phyloP scores from a whole-genome alignment of 129 eudicot genomes.

The Ambrosia trifida region DNA sequence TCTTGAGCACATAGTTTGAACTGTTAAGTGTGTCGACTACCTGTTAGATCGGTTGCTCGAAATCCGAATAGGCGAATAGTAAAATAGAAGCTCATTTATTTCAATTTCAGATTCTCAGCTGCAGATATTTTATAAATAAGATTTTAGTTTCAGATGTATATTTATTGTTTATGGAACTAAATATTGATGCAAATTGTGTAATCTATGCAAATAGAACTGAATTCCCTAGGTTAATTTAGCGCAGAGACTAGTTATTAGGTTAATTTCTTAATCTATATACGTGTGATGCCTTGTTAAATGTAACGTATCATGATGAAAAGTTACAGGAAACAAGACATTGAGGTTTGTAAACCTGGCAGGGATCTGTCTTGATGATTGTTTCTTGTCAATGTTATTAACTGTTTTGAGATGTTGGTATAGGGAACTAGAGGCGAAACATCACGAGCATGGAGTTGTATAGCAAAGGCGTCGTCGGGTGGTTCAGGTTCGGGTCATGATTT shows the following conservation, averaged over 20 bases:
- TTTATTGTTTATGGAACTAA: not conserved
- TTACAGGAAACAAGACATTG: too few species aligned
- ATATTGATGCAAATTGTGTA: too few species aligned
- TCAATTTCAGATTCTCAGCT: not conserved
- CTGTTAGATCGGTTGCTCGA: not conserved
- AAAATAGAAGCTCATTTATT: conserved; percentile 6
- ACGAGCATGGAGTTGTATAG: conserved; percentile 52
- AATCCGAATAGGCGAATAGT: conserved; percentile 2
- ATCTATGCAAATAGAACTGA: not conserved
- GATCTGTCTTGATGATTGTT: not conserved
- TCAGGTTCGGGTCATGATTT: conserved; percentile 47
- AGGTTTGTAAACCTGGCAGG: not conserved
- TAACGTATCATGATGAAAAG: too few species aligned
- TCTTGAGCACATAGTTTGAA: too few species aligned
- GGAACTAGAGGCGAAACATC: conserved; percentile 46
- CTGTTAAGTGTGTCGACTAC: too few species aligned
- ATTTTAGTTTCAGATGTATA: not conserved
- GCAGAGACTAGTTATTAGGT: not conserved
- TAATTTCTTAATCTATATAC: not conserved
- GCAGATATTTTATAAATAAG: not conserved
- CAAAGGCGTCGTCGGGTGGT: conserved; percentile 56
- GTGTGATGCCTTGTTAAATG: not conserved
- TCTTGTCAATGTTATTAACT: conserved; percentile 3
- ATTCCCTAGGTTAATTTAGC: not conserved
- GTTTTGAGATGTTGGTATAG: conserved; percentile 31